phyloP scores from a whole-genome alignment of 306 rosid genomes.

The Trichosanthes truncata region DNA sequence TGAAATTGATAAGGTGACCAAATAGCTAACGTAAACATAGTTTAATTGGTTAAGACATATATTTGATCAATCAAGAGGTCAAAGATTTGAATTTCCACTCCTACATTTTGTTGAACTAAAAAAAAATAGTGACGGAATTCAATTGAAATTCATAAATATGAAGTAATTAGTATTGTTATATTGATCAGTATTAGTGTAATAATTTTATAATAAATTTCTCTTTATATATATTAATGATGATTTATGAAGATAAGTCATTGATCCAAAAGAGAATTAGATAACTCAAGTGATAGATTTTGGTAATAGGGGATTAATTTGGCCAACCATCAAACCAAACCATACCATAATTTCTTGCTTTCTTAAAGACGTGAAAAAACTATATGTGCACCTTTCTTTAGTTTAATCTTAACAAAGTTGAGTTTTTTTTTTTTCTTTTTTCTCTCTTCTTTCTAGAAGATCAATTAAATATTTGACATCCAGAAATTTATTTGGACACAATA shows the following conservation, averaged over 20 bases:
- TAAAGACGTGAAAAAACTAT: not conserved
- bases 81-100: no score
- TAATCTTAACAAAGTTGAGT: not conserved
- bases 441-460: not conserved
- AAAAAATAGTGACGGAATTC: no score
- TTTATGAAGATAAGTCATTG: not conserved
- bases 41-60: no score
- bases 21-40: no score
- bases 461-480: not conserved
- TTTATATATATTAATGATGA: not conserved
- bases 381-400: not conserved
- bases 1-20: no score
- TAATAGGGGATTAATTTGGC: not conserved
- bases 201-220: not conserved
- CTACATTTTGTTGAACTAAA: no score
- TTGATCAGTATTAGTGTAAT: no score
- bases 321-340: constrained; percentile 1
- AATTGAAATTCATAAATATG: no score
- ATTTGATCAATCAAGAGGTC: no score
- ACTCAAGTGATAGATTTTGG: not conserved
- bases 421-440: no score
- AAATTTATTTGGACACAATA: not conserved
- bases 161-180: no score
- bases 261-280: not conserved
- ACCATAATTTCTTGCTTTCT: not conserved